Percentiles rank a stretch among this genome's conserved stretches.
Evolutionary conservation across 148 eudicot species (phyloP).

Genomic region (Cornus kousa): DNA sequence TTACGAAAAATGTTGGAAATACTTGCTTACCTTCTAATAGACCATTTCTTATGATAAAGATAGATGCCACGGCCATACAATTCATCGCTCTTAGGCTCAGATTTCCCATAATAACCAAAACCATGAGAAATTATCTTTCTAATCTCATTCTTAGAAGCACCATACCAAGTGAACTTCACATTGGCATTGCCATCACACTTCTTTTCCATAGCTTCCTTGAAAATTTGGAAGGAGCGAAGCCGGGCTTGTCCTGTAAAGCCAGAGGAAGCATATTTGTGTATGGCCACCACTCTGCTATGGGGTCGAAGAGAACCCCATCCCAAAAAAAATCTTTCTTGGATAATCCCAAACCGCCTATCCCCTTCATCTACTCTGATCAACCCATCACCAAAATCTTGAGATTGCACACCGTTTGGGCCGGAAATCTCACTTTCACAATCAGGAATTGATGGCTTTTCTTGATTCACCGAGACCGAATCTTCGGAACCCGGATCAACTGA

Average conservation of each 20-base stretch:
- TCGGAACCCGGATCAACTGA: neutral
- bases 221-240: conserved; percentile 44
- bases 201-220: conserved; percentile 31
- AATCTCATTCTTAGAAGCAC: conserved; percentile 46
- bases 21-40: no score
- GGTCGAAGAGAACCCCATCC: conserved; percentile 26
- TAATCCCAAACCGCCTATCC: conserved; percentile 31
- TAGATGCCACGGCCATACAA: no score
- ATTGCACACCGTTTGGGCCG: conserved; percentile 20
- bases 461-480: neutral
- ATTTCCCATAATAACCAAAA: conserved; percentile 33
- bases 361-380: conserved; percentile 34
- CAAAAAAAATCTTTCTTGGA: conserved; percentile 33
- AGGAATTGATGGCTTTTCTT: conserved; percentile 27
- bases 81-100: neutral
- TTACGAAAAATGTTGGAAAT: no score
- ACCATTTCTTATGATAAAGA: no score
- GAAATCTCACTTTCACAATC: conserved; percentile 66
- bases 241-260: conserved; percentile 36
- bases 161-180: conserved; percentile 74
- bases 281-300: conserved; percentile 23
- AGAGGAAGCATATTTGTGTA: conserved; percentile 41
- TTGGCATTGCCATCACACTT: conserved; percentile 44
- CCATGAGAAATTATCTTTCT: conserved; percentile 47
- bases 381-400: conserved; percentile 1